These are phyloP conservation scores for Ogataea salicorniae DNA, from an alignment of 805 yeast species.

Conservation along the genomic window DNA sequence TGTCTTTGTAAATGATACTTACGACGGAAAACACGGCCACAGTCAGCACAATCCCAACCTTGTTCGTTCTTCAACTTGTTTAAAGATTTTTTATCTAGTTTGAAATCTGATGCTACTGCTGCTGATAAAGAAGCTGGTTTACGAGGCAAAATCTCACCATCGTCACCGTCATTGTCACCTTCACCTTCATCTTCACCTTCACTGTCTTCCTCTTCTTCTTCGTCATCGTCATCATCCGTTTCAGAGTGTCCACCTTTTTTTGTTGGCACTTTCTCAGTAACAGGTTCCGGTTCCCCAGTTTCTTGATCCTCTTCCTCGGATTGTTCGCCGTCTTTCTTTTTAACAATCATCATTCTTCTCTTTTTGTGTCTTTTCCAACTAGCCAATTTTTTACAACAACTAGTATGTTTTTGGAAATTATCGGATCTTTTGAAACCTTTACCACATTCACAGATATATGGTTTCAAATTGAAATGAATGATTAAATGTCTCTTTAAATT, in stretches of 20 bases:
- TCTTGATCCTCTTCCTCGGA: not conserved
- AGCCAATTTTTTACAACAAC: constrained; percentile 14
- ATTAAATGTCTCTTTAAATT: constrained; percentile 22
- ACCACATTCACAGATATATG: constrained; percentile 23
- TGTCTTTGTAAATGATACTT: constrained; percentile 21
- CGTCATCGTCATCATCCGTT: not conserved
- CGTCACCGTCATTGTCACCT: not conserved
- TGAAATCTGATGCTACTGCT: not conserved
- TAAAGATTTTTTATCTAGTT: not conserved
- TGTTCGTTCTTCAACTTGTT: constrained; percentile 1
- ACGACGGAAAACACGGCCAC: constrained; percentile 15
- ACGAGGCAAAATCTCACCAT: not conserved
- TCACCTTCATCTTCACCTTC: not conserved
- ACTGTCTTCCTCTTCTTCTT: constrained; percentile 2
- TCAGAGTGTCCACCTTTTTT: no score
- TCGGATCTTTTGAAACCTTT: constrained; percentile 23
- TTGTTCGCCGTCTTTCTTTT: not conserved
- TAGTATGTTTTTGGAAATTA: constrained; percentile 20
- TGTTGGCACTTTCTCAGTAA: no score
- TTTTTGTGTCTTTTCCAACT: not conserved
- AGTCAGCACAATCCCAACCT: constrained; percentile 11
- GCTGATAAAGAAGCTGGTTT: no score
- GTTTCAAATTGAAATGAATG: constrained; percentile 20
- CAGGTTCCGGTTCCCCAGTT: not conserved
- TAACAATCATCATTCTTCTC: not conserved